Percentiles rank a stretch among this genome's conserved stretches.
These are phyloP conservation scores for Tetrapisispora nanseiensis DNA, from an alignment of 805 yeast genomes.

Conservation along the genomic window DNA sequence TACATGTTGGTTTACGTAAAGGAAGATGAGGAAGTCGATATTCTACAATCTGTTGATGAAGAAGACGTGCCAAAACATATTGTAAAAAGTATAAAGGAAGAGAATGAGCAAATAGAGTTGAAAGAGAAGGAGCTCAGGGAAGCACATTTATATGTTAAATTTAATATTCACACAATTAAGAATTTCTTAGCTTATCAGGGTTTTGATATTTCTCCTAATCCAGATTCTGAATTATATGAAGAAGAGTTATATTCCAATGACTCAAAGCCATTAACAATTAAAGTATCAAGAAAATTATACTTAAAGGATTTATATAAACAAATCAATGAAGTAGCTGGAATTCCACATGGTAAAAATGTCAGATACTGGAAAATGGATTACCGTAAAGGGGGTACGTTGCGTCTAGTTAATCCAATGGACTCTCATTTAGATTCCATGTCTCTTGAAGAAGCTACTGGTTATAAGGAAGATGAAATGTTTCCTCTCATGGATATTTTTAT, in stretches of 20 bases:
- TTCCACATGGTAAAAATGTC: conserved; percentile 31
- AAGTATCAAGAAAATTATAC: conserved; percentile 47
- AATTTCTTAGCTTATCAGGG: conserved; percentile 57
- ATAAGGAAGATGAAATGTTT: conserved; percentile 14
- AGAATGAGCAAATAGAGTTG: conserved; percentile 45
- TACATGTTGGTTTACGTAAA: conserved; percentile 93
- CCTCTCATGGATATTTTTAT: conserved; percentile 51
- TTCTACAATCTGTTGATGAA: conserved; percentile 49
- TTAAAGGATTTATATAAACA: conserved; percentile 40
- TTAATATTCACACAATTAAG: conserved; percentile 45
- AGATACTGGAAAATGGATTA: conserved; percentile 57
- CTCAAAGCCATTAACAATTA: conserved; percentile 39
- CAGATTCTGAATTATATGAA: conserved; percentile 36
- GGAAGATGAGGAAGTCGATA: conserved; percentile 43
- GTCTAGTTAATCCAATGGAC: conserved; percentile 43
- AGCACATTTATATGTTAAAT: conserved; percentile 49
- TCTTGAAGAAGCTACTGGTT: conserved; percentile 41
- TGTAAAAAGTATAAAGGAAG: conserved; percentile 52
- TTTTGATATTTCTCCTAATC: conserved; percentile 68
- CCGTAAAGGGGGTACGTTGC: conserved; percentile 60
- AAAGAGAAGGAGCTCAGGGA: conserved; percentile 59
- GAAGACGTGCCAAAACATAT: conserved; percentile 61
- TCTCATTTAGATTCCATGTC: conserved; percentile 23
- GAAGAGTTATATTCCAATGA: conserved; percentile 39
- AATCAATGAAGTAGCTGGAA: conserved; percentile 38